Base-by-base conservation (phyloP, 2,329 filamentous ascomycete species). In the Penicillium polonicum region DNA sequence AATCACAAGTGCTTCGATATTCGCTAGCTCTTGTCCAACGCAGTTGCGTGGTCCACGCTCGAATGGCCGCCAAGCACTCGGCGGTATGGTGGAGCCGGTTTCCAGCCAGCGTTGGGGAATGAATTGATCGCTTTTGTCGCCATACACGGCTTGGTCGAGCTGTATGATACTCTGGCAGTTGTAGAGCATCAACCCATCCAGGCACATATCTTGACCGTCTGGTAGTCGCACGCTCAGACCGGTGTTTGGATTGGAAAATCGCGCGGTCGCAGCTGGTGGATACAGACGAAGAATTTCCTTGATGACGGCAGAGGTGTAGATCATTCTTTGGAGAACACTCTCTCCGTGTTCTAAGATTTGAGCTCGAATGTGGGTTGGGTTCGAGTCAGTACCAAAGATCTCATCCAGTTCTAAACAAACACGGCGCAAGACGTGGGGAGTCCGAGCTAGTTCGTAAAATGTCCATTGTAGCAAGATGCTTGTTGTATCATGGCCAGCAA, bases 241-340 rank as follows among this genome's bases (percentile, higher is more conserved):
- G 23, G 58, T 50, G 2, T 62, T 58, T 2, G 55, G 50, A 5
- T 50, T 36, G 3, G 55, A 42, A 19, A 53, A 52, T 3, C 66
- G 54, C 7, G 64, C 60, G 1, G 62, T 61, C 2, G 53, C 60
- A 3, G 57, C 66, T 49, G 82, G 77, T 0, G 82, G 80, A 61
- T 79, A 82, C 27, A 85, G 63, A 0, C 83, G 76, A 3, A 86
- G 73, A 0, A 77, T 76, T 66, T 86, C 84, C 56, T 83, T 83
- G 60, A 84, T 78, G 15, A 33, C 31, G 5, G 31, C 31, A 33
- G 31, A 33, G 31, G 31, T 33, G 31, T 33, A 33, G 31, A 13
- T 6, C 31, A 86, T 60, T 4, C 41, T 73, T 35, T 77, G 72
- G 61, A 81, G 81, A 36, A 84, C 70, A 2, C 71, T 33, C 71